A percentile compares a stretch with the other conserved stretches of the same genome.
phyloP scores from a whole-genome alignment of 2,329 filamentous ascomycete genomes.

The Pochonia chlamydosporia region DNA sequence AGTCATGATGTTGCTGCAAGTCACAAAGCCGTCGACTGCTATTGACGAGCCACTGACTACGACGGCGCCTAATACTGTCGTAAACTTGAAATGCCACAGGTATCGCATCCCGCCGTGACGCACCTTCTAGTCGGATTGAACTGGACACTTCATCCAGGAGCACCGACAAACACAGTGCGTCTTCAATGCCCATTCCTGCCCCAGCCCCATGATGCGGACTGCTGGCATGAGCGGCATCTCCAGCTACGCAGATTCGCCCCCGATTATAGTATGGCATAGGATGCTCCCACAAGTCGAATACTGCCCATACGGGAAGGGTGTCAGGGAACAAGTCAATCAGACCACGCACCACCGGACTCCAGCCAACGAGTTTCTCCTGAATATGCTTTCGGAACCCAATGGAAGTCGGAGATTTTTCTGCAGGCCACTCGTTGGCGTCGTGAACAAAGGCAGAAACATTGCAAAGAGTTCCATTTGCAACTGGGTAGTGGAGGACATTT shows the following conservation, averaged over 20 bases:
- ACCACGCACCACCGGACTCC: neutral
- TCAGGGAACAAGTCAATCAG: conserved; percentile 3
- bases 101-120: neutral
- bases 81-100: conserved; percentile 5
- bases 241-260: conserved; percentile 14
- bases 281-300: conserved; percentile 11
- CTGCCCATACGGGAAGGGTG: conserved; percentile 9
- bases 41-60: conserved; percentile 10
- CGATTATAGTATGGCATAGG: conserved; percentile 9
- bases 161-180: conserved; percentile 10
- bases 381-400: neutral
- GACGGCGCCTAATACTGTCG: conserved; percentile 4
- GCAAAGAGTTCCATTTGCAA: neutral
- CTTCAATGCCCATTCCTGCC: conserved; percentile 22
- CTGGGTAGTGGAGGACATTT: conserved; percentile 3
- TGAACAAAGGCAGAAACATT: conserved; percentile 6
- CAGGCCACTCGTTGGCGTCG: conserved; percentile 4
- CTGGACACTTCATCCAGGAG: neutral
- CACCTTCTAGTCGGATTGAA: neutral
- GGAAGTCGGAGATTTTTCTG: neutral
- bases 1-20: conserved; percentile 6
- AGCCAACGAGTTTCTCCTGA: neutral
- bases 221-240: conserved; percentile 20
- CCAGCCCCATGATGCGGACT: conserved; percentile 19
- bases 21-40: conserved; percentile 9